These are phyloP conservation scores for Thamnidium elegans DNA, from an alignment of 192 early-diverging fungal species.

Conservation along the genomic window DNA sequence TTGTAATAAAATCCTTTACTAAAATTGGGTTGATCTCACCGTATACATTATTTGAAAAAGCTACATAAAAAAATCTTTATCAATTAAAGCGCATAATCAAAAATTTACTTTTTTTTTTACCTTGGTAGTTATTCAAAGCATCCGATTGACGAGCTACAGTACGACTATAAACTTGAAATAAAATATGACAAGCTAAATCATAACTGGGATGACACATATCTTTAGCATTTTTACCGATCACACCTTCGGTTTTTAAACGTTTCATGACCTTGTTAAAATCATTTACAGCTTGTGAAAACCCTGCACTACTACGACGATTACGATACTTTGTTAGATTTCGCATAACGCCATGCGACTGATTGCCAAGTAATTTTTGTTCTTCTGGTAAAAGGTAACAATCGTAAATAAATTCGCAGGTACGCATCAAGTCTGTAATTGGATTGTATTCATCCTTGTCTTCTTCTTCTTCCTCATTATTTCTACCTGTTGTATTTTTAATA, in stretches of 20 bases:
- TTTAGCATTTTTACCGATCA: conserved; percentile 25
- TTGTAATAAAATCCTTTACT: conserved; percentile 79
- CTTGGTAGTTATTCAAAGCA: conserved; percentile 72
- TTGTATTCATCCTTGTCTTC: conserved; percentile 73
- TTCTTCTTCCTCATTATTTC: conserved; percentile 36
- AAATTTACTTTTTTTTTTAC: conserved; percentile 12
- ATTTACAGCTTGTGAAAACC: conserved; percentile 64
- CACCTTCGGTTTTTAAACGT: conserved; percentile 40
- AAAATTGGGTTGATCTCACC: conserved; percentile 88
- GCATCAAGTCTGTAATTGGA: conserved; percentile 79
- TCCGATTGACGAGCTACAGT: conserved; percentile 77
- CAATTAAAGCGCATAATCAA: too few relatives aligned
- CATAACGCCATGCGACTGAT: conserved; percentile 61
- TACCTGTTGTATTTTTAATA: conserved; percentile 22
- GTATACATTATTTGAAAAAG: conserved; percentile 94
- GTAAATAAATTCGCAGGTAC: conserved; percentile 66
- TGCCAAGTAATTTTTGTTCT: conserved; percentile 57
- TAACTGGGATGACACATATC: conserved; percentile 44
- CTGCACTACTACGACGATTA: conserved; percentile 62
- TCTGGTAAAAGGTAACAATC: conserved; percentile 54
- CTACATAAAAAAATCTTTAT: conserved; percentile 22
- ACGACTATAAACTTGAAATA: conserved; percentile 88
- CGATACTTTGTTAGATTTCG: conserved; percentile 76
- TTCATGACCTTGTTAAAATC: conserved; percentile 69
- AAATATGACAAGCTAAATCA: conserved; percentile 77